Evolutionary conservation across 1,284 basidiomycete species (phyloP).

Genomic region (Porogramme epimiltina): DNA sequence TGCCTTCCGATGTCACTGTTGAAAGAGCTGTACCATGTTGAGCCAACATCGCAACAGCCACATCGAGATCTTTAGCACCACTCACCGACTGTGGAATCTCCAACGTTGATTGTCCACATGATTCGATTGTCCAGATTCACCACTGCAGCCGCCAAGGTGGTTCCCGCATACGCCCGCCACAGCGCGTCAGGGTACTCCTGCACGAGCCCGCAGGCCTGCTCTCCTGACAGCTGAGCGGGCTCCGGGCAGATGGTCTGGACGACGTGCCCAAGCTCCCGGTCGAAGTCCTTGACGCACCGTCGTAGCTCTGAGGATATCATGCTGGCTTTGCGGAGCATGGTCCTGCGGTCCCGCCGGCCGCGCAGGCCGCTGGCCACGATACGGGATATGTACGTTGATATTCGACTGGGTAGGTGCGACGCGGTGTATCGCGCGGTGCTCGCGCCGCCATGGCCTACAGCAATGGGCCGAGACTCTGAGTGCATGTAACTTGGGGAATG

Average conservation of each 20-base stretch:
- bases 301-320: constrained; percentile 7
- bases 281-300: constrained; percentile 6
- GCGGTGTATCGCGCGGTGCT: constrained; percentile 8
- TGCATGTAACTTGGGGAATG: not conserved
- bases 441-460: constrained; percentile 9
- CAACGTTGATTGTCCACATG: constrained; percentile 13
- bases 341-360: constrained; percentile 1
- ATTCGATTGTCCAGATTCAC: constrained; percentile 4
- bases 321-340: not conserved
- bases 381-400: constrained; percentile 1
- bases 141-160: constrained; percentile 8
- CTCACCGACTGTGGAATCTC: constrained; percentile 10
- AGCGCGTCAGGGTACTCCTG: constrained; percentile 9
- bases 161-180: constrained; percentile 9
- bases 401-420: constrained; percentile 5
- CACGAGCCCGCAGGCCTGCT: constrained; percentile 1
- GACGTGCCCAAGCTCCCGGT: constrained; percentile 7
- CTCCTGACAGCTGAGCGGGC: not conserved
- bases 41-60: not conserved
- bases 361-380: not conserved
- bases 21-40: constrained; percentile 1
- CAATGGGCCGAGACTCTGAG: not conserved
- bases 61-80: not conserved
- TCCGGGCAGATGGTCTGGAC: constrained; percentile 7
- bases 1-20: constrained; percentile 1